These are phyloP conservation scores for Leccinum griseonigrum DNA, from an alignment of 1,284 basidiomycete species.

Conservation along the genomic window DNA sequence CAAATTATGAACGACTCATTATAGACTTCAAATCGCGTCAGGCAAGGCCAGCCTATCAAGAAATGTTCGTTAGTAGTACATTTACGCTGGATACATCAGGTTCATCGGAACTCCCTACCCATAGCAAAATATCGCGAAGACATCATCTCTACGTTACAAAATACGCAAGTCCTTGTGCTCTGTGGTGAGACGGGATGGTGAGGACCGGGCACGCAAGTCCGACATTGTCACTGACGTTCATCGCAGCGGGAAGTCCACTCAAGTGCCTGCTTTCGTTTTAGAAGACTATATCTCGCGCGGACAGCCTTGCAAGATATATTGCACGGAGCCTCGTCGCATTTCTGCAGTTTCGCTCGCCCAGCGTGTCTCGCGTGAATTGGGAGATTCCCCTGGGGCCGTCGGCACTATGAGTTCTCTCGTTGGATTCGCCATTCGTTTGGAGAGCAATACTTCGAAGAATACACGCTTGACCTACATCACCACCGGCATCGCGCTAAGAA, in stretches of 20 bases:
- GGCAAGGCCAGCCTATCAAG: slow-evolving; percentile 68
- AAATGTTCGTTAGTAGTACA: slow-evolving; percentile 72
- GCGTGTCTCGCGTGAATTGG: slow-evolving; percentile 92
- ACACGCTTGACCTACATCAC: slow-evolving; percentile 87
- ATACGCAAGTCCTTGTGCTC: slow-evolving; percentile 87
- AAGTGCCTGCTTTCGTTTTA: slow-evolving; percentile 92
- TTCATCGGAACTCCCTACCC: slow-evolving; percentile 76
- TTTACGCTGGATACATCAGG: slow-evolving; percentile 35
- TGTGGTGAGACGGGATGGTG: slow-evolving; percentile 98
- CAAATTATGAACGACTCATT: slow-evolving; percentile 50
- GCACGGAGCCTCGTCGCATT: slow-evolving; percentile 95
- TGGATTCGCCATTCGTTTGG: slow-evolving; percentile 94
- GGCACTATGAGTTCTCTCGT: slow-evolving; percentile 83
- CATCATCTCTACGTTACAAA: slow-evolving; percentile 73
- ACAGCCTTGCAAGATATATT: slow-evolving; percentile 87
- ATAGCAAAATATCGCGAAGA: slow-evolving; percentile 83
- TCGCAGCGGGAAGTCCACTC: slow-evolving; percentile 92
- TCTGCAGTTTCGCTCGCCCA: slow-evolving; percentile 97
- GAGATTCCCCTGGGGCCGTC: slow-evolving; percentile 80
- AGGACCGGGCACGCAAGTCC: slow-evolving; percentile 3
- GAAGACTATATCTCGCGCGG: slow-evolving; percentile 88
- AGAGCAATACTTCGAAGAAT: slow-evolving; percentile 81
- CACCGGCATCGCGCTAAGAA: slow-evolving; percentile 94
- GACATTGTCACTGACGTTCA: slow-evolving; percentile 12
- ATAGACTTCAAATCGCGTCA: slow-evolving; percentile 61